Evolutionary conservation across 257 asterid species (phyloP), one percentile per base, ranked within the genome.

Genomic region (Leptodermis oblonga): DNA sequence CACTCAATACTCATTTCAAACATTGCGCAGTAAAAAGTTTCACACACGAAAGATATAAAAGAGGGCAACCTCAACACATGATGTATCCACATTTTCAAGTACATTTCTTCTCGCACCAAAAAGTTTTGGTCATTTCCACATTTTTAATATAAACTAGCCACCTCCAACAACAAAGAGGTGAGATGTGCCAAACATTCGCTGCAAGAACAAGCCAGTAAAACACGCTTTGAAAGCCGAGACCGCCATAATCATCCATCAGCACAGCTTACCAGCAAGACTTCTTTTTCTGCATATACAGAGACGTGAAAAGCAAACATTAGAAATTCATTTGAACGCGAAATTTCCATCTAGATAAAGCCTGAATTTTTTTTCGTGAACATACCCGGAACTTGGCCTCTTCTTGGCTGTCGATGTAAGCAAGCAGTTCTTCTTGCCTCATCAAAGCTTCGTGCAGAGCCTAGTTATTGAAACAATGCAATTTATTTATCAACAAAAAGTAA

Each of bases 341-440:
- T 10, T 26, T 15, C 3, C 20, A 33, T 39, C 28, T 8, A 69
- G 23, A 39, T 22, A 39, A 13, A n/a, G 43, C n/a, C n/a, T n/a
- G n/a, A n/a, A n/a, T n/a, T n/a, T n/a, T n/a, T n/a, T n/a, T 0
- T 23, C 22, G 48, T 48, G 69, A 71, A 74, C 90, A 82, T 69
- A 84, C 98, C 92, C 80, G 85, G 70, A 55, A 86, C 72, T 84
- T 86, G 80, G 96, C 96, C 42, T 79, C 94, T 80, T 86, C 92
- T 82, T 87, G 95, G 43, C 90, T 75, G 73, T 94, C 99, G 25
- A 94, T 87, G 69, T 89, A 91, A 58, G 99, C 97, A 49, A 94
- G 96, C 72, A 93, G 84, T 71, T 90, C 99, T 78, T 90, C 99
- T 77, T 93, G 99, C 83, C 87, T 93, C 99, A 91, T 89, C 80